These are phyloP conservation scores for Bullera alba DNA, from an alignment of 768 basidiomycete species.

Conservation along the genomic window DNA sequence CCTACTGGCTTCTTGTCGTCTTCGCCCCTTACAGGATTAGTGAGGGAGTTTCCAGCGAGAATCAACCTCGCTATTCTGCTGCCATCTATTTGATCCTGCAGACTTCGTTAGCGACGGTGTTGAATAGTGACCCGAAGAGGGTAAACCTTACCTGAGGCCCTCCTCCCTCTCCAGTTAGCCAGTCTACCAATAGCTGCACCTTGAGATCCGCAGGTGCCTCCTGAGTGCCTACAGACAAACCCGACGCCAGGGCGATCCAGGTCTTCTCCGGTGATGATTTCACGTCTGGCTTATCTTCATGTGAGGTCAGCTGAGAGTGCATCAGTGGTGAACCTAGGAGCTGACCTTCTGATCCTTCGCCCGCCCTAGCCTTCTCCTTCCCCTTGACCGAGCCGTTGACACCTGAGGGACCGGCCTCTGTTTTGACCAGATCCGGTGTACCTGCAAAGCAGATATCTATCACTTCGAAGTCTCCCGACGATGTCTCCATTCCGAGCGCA, in stretches of 20 bases:
- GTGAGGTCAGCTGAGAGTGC: not conserved
- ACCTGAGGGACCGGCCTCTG: slow-evolving; percentile 21
- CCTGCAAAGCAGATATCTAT: slow-evolving; percentile 80
- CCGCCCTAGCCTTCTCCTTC: slow-evolving; percentile 18
- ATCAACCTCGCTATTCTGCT: slow-evolving; percentile 75
- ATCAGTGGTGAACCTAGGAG: slow-evolving; percentile 1
- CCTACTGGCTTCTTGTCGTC: slow-evolving; percentile 45
- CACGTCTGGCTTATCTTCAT: not conserved
- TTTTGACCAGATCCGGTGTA: slow-evolving; percentile 59
- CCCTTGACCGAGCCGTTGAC: slow-evolving; percentile 29
- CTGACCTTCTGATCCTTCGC: slow-evolving; percentile 56
- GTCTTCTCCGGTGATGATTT: slow-evolving; percentile 14
- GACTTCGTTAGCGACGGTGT: not conserved
- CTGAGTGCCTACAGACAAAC: slow-evolving; percentile 66
- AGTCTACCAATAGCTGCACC: slow-evolving; percentile 82
- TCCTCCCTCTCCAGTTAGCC: slow-evolving; percentile 76
- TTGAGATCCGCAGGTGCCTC: slow-evolving; percentile 53
- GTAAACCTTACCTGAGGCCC: slow-evolving; percentile 51
- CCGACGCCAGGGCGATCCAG: slow-evolving; percentile 81
- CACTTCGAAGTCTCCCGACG: slow-evolving; percentile 85
- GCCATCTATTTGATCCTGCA: slow-evolving; percentile 57
- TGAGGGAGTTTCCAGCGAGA: slow-evolving; percentile 80
- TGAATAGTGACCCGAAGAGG: not conserved
- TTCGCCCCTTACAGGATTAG: slow-evolving; percentile 50
- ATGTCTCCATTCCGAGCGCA: slow-evolving; percentile 82